Percentiles rank a stretch among this genome's conserved stretches.
Conservation (phyloP, 805 yeast species). For the Suhomyces emberorum region DNA sequence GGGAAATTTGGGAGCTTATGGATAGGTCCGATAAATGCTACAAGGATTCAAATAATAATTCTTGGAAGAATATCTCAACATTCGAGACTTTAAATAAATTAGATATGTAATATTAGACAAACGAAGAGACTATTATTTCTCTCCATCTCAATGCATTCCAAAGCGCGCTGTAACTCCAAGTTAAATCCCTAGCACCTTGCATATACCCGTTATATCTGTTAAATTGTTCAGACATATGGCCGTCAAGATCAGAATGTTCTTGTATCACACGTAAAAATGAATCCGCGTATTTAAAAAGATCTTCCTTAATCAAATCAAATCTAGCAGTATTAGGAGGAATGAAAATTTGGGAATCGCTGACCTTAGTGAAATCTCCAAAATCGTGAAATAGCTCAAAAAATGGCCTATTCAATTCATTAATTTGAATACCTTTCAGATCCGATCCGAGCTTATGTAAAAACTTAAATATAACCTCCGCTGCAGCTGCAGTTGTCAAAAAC, state of each 20-base stretch:
- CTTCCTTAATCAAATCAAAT: constrained; percentile 43
- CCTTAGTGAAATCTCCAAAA: constrained; percentile 22
- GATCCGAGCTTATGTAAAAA: constrained; percentile 44
- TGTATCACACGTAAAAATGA: constrained; percentile 59
- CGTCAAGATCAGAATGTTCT: constrained; percentile 60
- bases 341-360: constrained; percentile 23
- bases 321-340: constrained; percentile 40
- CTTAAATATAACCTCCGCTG: constrained; percentile 60
- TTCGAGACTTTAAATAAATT: constrained; percentile 37
- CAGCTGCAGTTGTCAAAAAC: constrained; percentile 77
- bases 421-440: constrained; percentile 41
- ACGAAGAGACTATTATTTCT: too few relatives aligned
- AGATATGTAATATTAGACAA: constrained; percentile 15
- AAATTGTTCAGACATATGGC: constrained; percentile 86
- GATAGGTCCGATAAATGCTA: constrained; percentile 49
- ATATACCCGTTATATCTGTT: constrained; percentile 75
- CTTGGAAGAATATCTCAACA: constrained; percentile 26
- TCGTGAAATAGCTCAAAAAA: constrained; percentile 32
- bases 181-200: constrained; percentile 83
- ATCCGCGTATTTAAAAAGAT: constrained; percentile 58
- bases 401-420: constrained; percentile 26
- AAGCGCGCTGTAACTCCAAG: constrained; percentile 87
- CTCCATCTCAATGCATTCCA: constrained; percentile 71
- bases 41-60: constrained; percentile 16
- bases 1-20: constrained; percentile 48